A percentile compares a stretch with the other conserved stretches of the same genome.
Conservation (phyloP, 2,329 filamentous ascomycete species). For the Aspergillus novoparasiticus region DNA sequence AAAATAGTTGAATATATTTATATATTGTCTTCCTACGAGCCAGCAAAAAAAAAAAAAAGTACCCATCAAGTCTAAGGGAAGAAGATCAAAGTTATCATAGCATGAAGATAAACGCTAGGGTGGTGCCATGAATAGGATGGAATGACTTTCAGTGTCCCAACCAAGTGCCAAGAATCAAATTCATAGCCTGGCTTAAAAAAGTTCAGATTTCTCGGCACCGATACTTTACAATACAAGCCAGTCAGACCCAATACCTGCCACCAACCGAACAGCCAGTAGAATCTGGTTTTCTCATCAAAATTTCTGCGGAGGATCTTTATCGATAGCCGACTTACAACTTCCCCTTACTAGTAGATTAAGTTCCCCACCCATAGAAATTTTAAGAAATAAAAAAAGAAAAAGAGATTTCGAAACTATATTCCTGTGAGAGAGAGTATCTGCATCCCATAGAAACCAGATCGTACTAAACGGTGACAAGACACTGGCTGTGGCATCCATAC, state of each 20-base stretch:
- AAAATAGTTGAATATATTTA: too few relatives aligned
- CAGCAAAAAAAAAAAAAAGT: background rate
- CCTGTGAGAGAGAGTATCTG: background rate
- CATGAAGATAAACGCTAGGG: background rate
- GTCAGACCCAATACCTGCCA: background rate
- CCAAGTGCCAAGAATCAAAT: background rate
- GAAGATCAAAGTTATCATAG: background rate
- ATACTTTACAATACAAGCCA: background rate
- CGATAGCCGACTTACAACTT: background rate
- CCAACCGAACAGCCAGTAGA: background rate
- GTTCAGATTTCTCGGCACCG: background rate
- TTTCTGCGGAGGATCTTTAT: background rate
- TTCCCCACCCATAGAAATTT: constrained; percentile 1
- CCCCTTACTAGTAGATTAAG: constrained; percentile 4
- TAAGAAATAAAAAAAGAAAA: background rate
- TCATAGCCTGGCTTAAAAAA: background rate
- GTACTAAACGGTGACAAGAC: background rate
- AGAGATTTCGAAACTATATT: background rate
- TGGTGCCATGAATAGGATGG: constrained; percentile 2
- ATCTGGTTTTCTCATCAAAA: background rate
- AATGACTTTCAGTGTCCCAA: background rate
- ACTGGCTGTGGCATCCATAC: background rate
- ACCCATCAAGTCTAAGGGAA: background rate
- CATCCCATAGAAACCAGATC: background rate
- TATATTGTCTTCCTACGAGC: background rate